Base-by-base conservation (phyloP, 106 monocot species). In the Platanthera zijinensis region DNA sequence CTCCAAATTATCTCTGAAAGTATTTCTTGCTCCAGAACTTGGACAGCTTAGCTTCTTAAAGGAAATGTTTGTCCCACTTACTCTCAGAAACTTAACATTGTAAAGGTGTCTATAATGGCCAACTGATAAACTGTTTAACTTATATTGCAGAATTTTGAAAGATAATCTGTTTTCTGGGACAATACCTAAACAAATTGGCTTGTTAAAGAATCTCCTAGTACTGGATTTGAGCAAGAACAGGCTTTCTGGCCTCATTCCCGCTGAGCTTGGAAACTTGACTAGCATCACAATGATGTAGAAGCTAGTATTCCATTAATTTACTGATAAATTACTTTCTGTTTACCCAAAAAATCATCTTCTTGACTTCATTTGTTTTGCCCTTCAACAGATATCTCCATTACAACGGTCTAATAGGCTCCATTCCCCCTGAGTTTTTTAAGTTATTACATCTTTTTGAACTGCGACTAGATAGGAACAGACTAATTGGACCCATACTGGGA, bases 161-260 rank as follows among this genome's bases (percentile, higher is more conserved):
- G 74, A 81, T 71, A 99, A 94, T 83, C 63, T 84, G 52, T 32
- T 99, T 72, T 75, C 82, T 51, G 99, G 94, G 9, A 74, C 85
- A 22, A 90, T 99, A 59, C 99, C 99, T 2, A 86, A 83, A 70
- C 77, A 92, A 83, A 90, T 99, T 52, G 92, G 99, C 17, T 52
- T 76, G 75, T 70, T 99, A 86, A 85, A 82, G 71, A 92, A 79
- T 72, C 86, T 92, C 17, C 72, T 48, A 1, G 76, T 88, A 52
- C 76, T 92, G 80, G 84, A 92, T 76, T 83, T 92, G 80, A 88
- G 88, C 30, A 56, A 63, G 78, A 92, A 92, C 80, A 78, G 76
- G 25, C 76, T 92, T 53, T 76, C 86, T 21, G 91, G 91, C 30
- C 84, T 84, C 14, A 76, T 92, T 73, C 91, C 88, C 74, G 18